phyloP scores from a whole-genome alignment of 306 rosid species.

The Lagenaria siceraria region DNA sequence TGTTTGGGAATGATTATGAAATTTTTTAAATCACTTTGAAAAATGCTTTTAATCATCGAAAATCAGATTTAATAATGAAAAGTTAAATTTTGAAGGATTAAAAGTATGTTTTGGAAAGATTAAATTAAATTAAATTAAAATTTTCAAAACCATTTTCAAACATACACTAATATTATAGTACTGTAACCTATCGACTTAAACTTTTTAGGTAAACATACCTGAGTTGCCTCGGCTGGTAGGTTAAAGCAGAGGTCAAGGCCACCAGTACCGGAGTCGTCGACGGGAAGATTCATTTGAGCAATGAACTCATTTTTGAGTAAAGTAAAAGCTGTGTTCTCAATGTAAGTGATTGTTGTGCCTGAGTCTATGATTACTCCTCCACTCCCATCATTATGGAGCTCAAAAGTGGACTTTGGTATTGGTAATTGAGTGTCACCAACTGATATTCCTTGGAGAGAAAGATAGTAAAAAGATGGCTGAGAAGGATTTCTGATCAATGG shows the following conservation, averaged over 20 bases:
- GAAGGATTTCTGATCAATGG: conserved; percentile 51
- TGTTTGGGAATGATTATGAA: too few relatives aligned
- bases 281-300: conserved; percentile 33
- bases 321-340: conserved; percentile 32
- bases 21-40: too few relatives aligned
- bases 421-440: conserved; percentile 43
- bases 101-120: too few relatives aligned
- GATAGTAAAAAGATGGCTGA: conserved; percentile 66
- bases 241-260: conserved; percentile 67
- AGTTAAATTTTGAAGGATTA: too few relatives aligned
- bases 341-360: conserved; percentile 68
- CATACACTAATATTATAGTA: too few relatives aligned
- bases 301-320: conserved; percentile 37
- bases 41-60: too few relatives aligned
- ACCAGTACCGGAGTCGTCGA: conserved; percentile 23
- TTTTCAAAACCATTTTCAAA: too few relatives aligned
- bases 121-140: too few relatives aligned
- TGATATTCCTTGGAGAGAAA: conserved; percentile 62
- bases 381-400: conserved; percentile 40
- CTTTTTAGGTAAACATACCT: background rate
- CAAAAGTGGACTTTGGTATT: conserved; percentile 33
- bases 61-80: too few relatives aligned
- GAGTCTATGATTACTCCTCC: conserved; percentile 86
- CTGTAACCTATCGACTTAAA: background rate
- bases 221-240: conserved; percentile 22